phyloP scores from a whole-genome alignment of 805 yeast species.

The Candida pseudoglaebosa region DNA sequence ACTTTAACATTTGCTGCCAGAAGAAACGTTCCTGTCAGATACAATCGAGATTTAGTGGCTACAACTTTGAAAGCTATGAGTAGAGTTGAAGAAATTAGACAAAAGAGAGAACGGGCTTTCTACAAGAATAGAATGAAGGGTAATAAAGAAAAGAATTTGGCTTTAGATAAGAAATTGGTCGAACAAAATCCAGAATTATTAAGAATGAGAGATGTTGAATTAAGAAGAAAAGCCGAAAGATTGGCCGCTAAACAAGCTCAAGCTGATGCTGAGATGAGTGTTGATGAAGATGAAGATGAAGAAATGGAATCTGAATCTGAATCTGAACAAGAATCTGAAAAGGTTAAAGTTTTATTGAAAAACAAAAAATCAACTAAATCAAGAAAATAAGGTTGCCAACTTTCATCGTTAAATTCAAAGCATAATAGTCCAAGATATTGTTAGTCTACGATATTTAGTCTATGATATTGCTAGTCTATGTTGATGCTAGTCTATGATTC shows the following conservation, averaged over 20 bases:
- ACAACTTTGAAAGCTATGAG: constrained; percentile 94
- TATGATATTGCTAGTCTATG: no score
- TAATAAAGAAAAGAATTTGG: constrained; percentile 82
- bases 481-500: no score
- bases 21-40: constrained; percentile 96
- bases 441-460: no score
- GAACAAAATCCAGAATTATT: constrained; percentile 85
- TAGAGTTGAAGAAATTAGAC: constrained; percentile 93
- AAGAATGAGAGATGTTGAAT: constrained; percentile 90
- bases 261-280: constrained; percentile 40
- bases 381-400: constrained; percentile 5
- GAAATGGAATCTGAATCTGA: constrained; percentile 43
- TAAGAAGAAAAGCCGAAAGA: constrained; percentile 71
- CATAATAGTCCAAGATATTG: no score
- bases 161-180: constrained; percentile 82
- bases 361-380: constrained; percentile 45
- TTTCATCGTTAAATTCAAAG: neutral
- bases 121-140: constrained; percentile 99
- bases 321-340: constrained; percentile 43
- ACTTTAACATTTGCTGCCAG: constrained; percentile 95
- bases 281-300: constrained; percentile 38
- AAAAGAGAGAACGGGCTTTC: constrained; percentile 96
- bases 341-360: constrained; percentile 58
- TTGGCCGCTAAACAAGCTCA: constrained; percentile 55
- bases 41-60: constrained; percentile 92